phyloP scores from a whole-genome alignment of 257 asterid species.

The Vinca minor region DNA sequence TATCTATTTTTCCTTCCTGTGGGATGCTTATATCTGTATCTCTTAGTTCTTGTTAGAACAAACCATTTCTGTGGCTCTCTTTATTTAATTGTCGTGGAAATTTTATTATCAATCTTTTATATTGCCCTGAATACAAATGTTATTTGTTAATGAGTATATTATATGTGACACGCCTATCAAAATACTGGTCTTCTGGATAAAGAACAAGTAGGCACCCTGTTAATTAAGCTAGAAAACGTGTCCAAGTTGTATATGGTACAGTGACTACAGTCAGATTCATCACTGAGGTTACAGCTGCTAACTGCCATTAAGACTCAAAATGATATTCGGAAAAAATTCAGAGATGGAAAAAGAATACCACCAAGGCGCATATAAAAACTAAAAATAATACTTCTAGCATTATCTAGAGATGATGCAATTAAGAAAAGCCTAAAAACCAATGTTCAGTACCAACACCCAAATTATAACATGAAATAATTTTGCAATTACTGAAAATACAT shows the following conservation, averaged over 20 bases:
- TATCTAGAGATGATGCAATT: no score
- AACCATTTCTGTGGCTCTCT: not conserved
- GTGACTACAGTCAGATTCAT: not conserved
- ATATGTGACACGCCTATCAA: not conserved
- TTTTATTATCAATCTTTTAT: no score
- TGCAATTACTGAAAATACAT: conserved; percentile 1
- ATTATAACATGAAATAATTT: not conserved
- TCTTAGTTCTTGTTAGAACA: not conserved
- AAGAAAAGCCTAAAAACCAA: not conserved
- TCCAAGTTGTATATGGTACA: not conserved
- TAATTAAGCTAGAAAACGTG: not conserved
- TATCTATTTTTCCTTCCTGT: not conserved
- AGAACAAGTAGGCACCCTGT: not conserved
- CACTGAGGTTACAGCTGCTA: not conserved
- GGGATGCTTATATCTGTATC: not conserved
- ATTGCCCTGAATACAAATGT: no score
- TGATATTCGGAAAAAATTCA: not conserved
- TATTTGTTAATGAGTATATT: not conserved
- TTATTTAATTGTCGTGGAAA: not conserved
- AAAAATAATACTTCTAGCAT: no score
- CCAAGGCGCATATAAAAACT: not conserved
- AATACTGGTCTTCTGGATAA: not conserved
- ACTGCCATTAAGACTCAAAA: not conserved
- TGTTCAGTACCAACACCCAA: not conserved
- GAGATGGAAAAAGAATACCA: not conserved